Base-by-base conservation (phyloP, 2,329 filamentous ascomycete genomes). In the Ophiosphaerella herpotricha region DNA sequence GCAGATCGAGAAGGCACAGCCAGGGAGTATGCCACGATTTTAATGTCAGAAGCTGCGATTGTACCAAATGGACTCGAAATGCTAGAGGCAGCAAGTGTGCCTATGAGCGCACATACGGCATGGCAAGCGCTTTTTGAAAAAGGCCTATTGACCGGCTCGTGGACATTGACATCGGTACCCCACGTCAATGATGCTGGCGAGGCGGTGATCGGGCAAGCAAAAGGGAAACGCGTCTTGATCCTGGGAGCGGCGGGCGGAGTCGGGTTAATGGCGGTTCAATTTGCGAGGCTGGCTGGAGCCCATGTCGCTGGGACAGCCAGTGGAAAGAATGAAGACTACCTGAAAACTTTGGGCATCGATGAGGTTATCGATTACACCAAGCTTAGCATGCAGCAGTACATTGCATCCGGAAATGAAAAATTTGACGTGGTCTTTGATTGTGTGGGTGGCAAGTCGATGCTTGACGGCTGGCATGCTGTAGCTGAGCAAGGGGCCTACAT, bases 371-470 rank as follows among this genome's bases (percentile, higher is more conserved):
- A 79, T 58, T 79, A 79, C 56, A 70, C 63, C 21, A 58, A 54
- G 39, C 57, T 47, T 13, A 56, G 55, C 44, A 44, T 76, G 23
- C 56, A 58, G 43, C 57, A 57, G 6, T 79, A 72, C 72, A 41
- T 61, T n/a, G 58, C 58, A 11, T 45, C 34, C 5, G 37, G 43
- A 6, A 45, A 37, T 18, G 56, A 40, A 9, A 71, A 74, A 55
- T 74, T 77, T 18, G 77, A 80, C 52, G 38, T 80, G 3, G 75
- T 79, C 26, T 56, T 80, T 46, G 78, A 80, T 60, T 75, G 70
- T 46, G 68, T 76, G 24, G 78, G 79, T 5, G 68, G 75, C 5
- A 67, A 67, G 46, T 64, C 70, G 5, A 64, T 78, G 40, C 57
- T 66, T 16, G 76, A 78, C 61, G 72, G 73, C 0, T 79, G 76